Conservation (phyloP, 768 basidiomycete species). For the Brasilioporus rufonigricans region DNA sequence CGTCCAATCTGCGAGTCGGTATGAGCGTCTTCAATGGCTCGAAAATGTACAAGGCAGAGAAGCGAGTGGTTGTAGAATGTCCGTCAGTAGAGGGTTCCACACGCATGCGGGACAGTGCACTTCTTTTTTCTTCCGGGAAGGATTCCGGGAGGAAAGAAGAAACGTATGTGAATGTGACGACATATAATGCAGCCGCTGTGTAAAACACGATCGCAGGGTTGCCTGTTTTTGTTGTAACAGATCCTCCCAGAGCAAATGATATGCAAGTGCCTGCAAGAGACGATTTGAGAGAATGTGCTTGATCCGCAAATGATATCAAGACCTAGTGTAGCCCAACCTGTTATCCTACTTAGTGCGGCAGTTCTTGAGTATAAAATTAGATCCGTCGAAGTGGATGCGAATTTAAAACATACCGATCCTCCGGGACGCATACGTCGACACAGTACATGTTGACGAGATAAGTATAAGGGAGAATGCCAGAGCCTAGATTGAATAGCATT, state of each 20-base stretch:
- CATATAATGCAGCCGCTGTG: slow-evolving; percentile 10
- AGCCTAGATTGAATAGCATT: slow-evolving; percentile 13
- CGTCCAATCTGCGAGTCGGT: slow-evolving; percentile 16
- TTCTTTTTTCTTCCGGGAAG: slow-evolving; percentile 24
- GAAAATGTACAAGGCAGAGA: slow-evolving; percentile 7
- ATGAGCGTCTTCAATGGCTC: slow-evolving; percentile 25
- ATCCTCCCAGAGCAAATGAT: slow-evolving; percentile 30
- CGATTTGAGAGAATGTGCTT: background rate
- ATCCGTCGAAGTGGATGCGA: background rate
- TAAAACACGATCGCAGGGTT: slow-evolving; percentile 26
- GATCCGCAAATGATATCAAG: background rate
- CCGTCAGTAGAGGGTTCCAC: background rate
- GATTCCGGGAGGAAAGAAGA: slow-evolving; percentile 29
- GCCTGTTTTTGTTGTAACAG: slow-evolving; percentile 25
- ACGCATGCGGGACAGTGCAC: slow-evolving; percentile 9
- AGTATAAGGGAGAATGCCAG: slow-evolving; percentile 10
- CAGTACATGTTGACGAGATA: slow-evolving; percentile 25
- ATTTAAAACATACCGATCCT: slow-evolving; percentile 19
- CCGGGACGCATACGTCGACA: slow-evolving; percentile 25
- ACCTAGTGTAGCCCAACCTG: slow-evolving; percentile 31
- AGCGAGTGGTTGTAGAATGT: background rate
- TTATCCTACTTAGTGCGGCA: slow-evolving; percentile 22
- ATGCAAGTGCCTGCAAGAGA: slow-evolving; percentile 21
- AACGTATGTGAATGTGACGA: slow-evolving; percentile 17
- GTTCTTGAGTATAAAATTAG: slow-evolving; percentile 23